A percentile compares a stretch with the other conserved stretches of the same genome.
phyloP scores from a whole-genome alignment of 768 basidiomycete species.

The Lentinula edodes region DNA sequence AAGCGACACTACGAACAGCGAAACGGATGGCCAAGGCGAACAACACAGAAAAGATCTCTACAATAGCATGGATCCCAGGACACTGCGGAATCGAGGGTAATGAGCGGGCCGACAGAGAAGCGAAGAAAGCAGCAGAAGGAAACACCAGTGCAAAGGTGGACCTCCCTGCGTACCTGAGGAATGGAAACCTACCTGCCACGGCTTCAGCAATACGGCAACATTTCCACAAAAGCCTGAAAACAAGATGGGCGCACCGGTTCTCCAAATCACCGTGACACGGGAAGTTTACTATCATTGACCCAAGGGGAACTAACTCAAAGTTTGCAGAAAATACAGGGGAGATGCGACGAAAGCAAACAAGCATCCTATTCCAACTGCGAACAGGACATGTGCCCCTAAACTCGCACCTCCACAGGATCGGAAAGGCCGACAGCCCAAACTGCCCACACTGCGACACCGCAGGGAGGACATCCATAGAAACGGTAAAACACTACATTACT shows the following conservation, averaged over 20 bases:
- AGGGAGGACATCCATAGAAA: not conserved
- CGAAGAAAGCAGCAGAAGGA: not conserved
- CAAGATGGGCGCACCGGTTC: not conserved
- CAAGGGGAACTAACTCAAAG: not conserved
- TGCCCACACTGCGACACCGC: constrained; percentile 10
- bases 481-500: not conserved
- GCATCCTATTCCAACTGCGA: constrained; percentile 22
- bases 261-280: not conserved
- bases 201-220: not conserved
- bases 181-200: not conserved
- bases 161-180: not conserved
- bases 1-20: not conserved
- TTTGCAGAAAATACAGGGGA: not conserved
- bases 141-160: not conserved
- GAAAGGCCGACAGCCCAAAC: constrained; percentile 7
- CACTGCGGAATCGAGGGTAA: not conserved
- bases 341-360: constrained; percentile 9
- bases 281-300: not conserved
- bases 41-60: not conserved
- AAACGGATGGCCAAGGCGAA: not conserved
- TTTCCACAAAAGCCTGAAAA: not conserved
- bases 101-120: not conserved
- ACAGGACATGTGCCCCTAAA: constrained; percentile 23
- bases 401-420: constrained; percentile 18
- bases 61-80: not conserved